Base-by-base conservation (phyloP, 257 asterid genomes). In the Solanum tarapatanum region DNA sequence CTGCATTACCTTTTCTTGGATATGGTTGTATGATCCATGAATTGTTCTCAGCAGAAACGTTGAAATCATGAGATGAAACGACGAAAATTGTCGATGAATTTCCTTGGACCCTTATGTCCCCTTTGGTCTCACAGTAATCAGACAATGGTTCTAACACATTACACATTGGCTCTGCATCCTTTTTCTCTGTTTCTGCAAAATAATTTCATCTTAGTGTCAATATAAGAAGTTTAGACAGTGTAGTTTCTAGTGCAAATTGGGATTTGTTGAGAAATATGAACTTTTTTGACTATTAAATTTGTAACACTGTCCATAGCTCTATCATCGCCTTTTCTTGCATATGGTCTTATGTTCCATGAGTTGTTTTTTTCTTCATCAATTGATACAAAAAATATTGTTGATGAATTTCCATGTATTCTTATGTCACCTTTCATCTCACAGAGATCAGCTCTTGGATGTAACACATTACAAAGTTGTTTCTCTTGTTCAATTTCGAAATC, bases 351-450 rank as follows among this genome's bases (percentile, higher is more conserved):
- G 26, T 84, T 85, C 92, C 94, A 90, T 23, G 89, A 84, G 6
- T 30, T 19, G n/a, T 86, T 85, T 0, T 66, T 45, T 6, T 3
- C 75, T 24, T 43, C 26, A 37, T 62, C 74, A 60, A 11, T 45
- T 75, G 94, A 91, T 32, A 89, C 87, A 33, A 92, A 41, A 90
- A 86, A 91, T 70, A 95, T 88, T 82, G 94, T 91, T 79, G 96
- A 88, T 6, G 93, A 88, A 85, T 62, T 82, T 28, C 91, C 91
- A 2, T 90, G 88, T 87, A 94, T 90, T 88, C 98, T 91, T 73
- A 93, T 79, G 87, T 95, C 98, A 10, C 98, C 98, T 7, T 84
- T 84, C 28, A 92, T 28, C 24, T 95, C 93, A 70, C 91, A 95
- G 2, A 87, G 80, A 13, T 94, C 95, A 11, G 96, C 89, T 70